Conservation (phyloP, 768 basidiomycete genomes). For the Termitomyces sp. region DNA sequence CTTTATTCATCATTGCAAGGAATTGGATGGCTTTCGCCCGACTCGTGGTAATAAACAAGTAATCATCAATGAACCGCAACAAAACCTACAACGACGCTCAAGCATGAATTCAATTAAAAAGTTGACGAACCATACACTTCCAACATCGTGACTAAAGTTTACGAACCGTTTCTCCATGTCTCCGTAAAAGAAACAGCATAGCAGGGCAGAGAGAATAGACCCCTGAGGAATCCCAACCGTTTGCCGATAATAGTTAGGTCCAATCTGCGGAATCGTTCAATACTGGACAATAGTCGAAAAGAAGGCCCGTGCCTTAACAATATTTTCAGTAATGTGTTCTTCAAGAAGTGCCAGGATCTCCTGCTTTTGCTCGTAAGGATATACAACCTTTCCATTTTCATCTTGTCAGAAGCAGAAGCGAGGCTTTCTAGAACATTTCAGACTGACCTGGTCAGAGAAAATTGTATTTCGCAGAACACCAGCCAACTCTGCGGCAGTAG, state of each 20-base stretch:
- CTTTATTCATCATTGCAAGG: slow-evolving; percentile 71
- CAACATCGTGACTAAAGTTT: slow-evolving; percentile 49
- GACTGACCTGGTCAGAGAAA: slow-evolving; percentile 76
- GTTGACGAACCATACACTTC: slow-evolving; percentile 50
- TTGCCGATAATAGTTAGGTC: slow-evolving; percentile 78
- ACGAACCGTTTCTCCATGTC: slow-evolving; percentile 70
- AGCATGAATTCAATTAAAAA: background rate
- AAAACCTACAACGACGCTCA: slow-evolving; percentile 47
- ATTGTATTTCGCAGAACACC: slow-evolving; percentile 66
- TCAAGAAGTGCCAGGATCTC: slow-evolving; percentile 72
- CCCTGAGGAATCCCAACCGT: slow-evolving; percentile 96
- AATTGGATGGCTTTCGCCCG: slow-evolving; percentile 60
- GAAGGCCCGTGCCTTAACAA: slow-evolving; percentile 68
- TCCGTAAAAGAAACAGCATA: slow-evolving; percentile 95
- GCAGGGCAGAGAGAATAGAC: slow-evolving; percentile 88
- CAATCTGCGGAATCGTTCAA: slow-evolving; percentile 54
- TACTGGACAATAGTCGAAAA: background rate
- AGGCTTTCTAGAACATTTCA: background rate
- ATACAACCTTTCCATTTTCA: slow-evolving; percentile 31
- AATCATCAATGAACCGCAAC: slow-evolving; percentile 91
- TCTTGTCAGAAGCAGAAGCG: background rate
- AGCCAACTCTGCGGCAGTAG: slow-evolving; percentile 68
- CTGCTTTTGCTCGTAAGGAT: slow-evolving; percentile 47
- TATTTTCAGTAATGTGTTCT: slow-evolving; percentile 89
- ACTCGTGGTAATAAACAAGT: slow-evolving; percentile 80